Evolutionary conservation across 2,329 filamentous ascomycete species (phyloP).

Genomic region (Ramularia collo-cygni): DNA sequence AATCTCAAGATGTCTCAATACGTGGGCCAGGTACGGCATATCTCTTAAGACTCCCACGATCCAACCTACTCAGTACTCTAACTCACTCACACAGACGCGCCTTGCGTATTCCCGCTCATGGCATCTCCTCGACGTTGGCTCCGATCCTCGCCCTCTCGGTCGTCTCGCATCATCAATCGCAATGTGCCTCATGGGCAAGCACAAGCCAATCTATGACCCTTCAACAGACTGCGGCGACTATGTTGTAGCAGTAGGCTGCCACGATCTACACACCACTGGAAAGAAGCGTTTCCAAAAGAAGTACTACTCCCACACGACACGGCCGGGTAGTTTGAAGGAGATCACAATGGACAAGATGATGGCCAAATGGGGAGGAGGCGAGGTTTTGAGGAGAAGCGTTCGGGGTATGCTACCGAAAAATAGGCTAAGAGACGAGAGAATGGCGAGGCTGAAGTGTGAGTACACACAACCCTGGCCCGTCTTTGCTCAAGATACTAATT

Average conservation of each 20-base stretch:
- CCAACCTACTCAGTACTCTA: neutral
- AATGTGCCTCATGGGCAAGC: constrained; percentile 88
- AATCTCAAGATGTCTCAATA: constrained; percentile 64
- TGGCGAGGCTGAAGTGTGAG: constrained; percentile 75
- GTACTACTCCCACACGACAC: constrained; percentile 91
- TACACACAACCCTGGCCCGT: too few relatives aligned
- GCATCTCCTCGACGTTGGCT: constrained; percentile 75
- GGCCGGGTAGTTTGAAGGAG: constrained; percentile 75
- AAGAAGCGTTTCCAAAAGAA: constrained; percentile 90
- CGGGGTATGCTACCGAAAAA: constrained; percentile 99
- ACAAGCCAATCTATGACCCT: constrained; percentile 96
- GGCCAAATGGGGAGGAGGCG: constrained; percentile 85
- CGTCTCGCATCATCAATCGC: constrained; percentile 85
- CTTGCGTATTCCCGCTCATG: constrained; percentile 94
- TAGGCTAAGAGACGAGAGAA: constrained; percentile 74
- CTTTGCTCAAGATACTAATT: constrained; percentile 1
- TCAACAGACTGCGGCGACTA: constrained; percentile 99
- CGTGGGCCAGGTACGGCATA: constrained; percentile 58
- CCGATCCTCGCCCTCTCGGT: constrained; percentile 69
- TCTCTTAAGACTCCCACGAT: neutral
- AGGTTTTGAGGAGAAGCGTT: constrained; percentile 86
- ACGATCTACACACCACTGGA: constrained; percentile 78
- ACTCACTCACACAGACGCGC: constrained; percentile 58
- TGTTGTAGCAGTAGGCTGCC: constrained; percentile 79
- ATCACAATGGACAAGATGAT: constrained; percentile 95